Percentiles rank a stretch among this genome's conserved stretches.
phyloP scores from a whole-genome alignment of 1,139 yeast species.

The Debaryomyces fabryi region DNA sequence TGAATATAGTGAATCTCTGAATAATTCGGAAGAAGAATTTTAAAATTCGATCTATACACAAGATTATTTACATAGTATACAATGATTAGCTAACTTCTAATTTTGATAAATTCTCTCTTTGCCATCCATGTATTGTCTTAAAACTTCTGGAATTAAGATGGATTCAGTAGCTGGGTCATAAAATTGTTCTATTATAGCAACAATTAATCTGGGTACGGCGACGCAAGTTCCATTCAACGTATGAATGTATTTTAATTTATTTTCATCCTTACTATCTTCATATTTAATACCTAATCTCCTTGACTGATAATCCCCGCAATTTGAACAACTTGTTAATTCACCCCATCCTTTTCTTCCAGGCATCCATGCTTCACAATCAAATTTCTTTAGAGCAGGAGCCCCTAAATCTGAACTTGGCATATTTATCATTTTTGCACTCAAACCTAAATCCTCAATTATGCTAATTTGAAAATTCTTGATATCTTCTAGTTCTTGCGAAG shows the following conservation, averaged over 20 bases:
- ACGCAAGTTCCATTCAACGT: slow-evolving; percentile 95
- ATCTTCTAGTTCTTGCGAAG: slow-evolving; percentile 58
- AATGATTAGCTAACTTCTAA: slow-evolving; percentile 7
- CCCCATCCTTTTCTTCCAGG: slow-evolving; percentile 96
- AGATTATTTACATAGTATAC: slow-evolving; percentile 5
- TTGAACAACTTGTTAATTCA: slow-evolving; percentile 87
- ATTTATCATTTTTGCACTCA: slow-evolving; percentile 77
- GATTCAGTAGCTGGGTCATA: slow-evolving; percentile 61
- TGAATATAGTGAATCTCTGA: slow-evolving; percentile 12
- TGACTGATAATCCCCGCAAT: slow-evolving; percentile 90
- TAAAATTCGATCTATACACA: slow-evolving; percentile 9
- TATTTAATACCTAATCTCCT: slow-evolving; percentile 75
- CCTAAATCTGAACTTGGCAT: slow-evolving; percentile 95
- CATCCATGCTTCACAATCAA: slow-evolving; percentile 98
- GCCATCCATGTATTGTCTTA: slow-evolving; percentile 70
- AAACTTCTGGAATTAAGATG: slow-evolving; percentile 69
- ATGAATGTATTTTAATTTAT: slow-evolving; percentile 58
- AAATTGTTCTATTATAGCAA: slow-evolving; percentile 84
- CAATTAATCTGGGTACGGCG: slow-evolving; percentile 90
- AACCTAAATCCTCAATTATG: slow-evolving; percentile 66
- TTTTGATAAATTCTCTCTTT: slow-evolving; percentile 37
- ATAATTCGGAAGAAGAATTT: slow-evolving; percentile 29
- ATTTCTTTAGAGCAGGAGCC: slow-evolving; percentile 89
- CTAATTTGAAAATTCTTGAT: slow-evolving; percentile 66
- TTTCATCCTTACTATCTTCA: slow-evolving; percentile 29